Evolutionary conservation across 345 rosid species (phyloP).

Genomic region (Noccaea bulbosa): DNA sequence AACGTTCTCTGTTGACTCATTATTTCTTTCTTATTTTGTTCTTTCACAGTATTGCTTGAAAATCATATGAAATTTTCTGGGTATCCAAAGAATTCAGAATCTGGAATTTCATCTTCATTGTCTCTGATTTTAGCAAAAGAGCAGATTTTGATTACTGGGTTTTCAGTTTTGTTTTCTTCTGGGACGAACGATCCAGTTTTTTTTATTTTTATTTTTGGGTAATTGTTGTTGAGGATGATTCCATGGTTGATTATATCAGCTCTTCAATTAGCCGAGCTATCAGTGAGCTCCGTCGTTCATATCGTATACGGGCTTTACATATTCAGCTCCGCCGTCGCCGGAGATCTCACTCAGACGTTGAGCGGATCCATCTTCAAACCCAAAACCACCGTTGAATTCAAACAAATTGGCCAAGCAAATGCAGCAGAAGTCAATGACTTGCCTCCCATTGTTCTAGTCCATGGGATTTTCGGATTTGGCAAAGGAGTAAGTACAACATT

Average conservation of each 20-base stretch:
- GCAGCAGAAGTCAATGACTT: slow-evolving; percentile 45
- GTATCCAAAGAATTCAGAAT: slow-evolving; percentile 6
- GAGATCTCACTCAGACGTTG: slow-evolving; percentile 69
- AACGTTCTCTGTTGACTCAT: slow-evolving; percentile 22
- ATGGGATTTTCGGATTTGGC: slow-evolving; percentile 99
- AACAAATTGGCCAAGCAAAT: slow-evolving; percentile 41
- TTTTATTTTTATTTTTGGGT: no score
- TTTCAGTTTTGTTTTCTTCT: neutral
- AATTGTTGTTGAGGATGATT: slow-evolving; percentile 53
- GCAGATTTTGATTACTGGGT: slow-evolving; percentile 15
- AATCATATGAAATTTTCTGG: neutral
- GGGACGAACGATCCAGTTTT: neutral
- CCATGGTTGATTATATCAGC: slow-evolving; percentile 61
- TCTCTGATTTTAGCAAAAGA: slow-evolving; percentile 30
- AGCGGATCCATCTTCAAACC: slow-evolving; percentile 59
- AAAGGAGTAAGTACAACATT: slow-evolving; percentile 64
- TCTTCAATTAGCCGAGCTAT: slow-evolving; percentile 77
- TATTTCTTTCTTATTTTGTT: neutral
- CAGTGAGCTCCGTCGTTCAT: slow-evolving; percentile 79
- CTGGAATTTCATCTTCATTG: neutral
- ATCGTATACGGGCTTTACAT: slow-evolving; percentile 77
- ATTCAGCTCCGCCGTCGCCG: slow-evolving; percentile 89
- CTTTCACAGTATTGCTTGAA: slow-evolving; percentile 11
- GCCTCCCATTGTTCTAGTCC: slow-evolving; percentile 92
- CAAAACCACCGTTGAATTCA: slow-evolving; percentile 47